These are phyloP conservation scores for Clarireedia homoeocarpa DNA, from an alignment of 2,329 filamentous ascomycete species.

Conservation along the genomic window DNA sequence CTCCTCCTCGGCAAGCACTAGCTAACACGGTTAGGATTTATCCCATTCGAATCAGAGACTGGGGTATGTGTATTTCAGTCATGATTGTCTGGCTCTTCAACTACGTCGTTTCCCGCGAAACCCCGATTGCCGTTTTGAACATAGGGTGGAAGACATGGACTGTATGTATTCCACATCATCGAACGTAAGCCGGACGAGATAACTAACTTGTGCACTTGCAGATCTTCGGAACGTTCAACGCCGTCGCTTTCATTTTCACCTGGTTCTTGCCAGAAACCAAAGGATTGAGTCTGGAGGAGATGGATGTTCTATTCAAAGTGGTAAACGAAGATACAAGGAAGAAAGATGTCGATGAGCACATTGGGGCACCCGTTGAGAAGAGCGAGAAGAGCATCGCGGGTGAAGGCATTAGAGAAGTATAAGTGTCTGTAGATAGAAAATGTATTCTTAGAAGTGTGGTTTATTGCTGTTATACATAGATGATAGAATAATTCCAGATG, in stretches of 20 bases:
- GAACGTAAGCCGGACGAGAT: background rate
- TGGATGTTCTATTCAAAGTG: conserved; percentile 13
- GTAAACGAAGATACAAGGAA: conserved; percentile 7
- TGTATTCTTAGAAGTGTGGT: too few species aligned
- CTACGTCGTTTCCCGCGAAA: conserved; percentile 41
- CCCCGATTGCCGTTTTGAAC: conserved; percentile 41
- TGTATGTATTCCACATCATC: background rate
- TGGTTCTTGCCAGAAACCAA: conserved; percentile 27
- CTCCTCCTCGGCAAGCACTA: background rate
- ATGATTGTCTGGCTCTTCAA: conserved; percentile 44
- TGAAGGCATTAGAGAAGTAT: too few species aligned
- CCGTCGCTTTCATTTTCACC: conserved; percentile 32
- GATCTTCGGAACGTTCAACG: conserved; percentile 13
- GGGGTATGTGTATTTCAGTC: conserved; percentile 40
- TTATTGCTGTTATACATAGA: too few species aligned
- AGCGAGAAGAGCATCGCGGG: too few species aligned
- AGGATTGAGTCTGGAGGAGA: conserved; percentile 13
- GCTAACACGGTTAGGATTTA: background rate
- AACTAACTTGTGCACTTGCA: background rate
- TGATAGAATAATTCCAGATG: too few species aligned
- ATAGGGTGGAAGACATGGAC: conserved; percentile 33
- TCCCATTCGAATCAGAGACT: conserved; percentile 32
- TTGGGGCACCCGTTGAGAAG: too few species aligned
- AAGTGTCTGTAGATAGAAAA: too few species aligned
- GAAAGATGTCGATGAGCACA: conserved; percentile 6